Evolutionary conservation across 768 basidiomycete species (phyloP).

Genomic region (Lyophyllum semitale): DNA sequence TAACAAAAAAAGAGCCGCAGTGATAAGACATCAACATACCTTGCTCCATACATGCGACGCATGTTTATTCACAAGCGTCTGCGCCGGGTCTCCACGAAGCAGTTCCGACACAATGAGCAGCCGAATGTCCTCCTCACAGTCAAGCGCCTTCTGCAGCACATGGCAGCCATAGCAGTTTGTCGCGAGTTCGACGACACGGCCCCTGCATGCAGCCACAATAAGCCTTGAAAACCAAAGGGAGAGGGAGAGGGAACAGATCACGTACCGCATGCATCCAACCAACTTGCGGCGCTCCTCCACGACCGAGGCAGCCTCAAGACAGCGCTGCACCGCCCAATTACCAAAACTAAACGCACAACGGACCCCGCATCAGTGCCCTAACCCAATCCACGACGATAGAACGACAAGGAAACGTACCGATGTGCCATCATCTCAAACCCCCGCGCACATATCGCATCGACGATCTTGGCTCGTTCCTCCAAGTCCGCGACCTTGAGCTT

Average conservation of each 20-base stretch:
- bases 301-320: conserved; percentile 77
- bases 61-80: conserved; percentile 88
- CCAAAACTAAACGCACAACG: conserved; percentile 62
- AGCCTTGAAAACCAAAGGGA: neutral
- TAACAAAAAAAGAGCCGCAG: too few species aligned
- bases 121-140: conserved; percentile 87
- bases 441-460: conserved; percentile 81
- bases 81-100: conserved; percentile 79
- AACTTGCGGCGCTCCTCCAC: conserved; percentile 79
- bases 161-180: conserved; percentile 91
- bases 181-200: conserved; percentile 82
- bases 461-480: conserved; percentile 78
- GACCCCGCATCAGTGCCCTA: conserved; percentile 6
- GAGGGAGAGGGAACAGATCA: conserved; percentile 1
- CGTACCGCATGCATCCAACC: conserved; percentile 83
- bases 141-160: conserved; percentile 86
- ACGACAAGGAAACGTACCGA: conserved; percentile 42
- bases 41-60: conserved; percentile 94
- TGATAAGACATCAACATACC: conserved; percentile 47
- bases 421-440: conserved; percentile 95
- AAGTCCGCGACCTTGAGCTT: conserved; percentile 85
- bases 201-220: conserved; percentile 39
- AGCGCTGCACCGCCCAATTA: conserved; percentile 90
- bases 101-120: conserved; percentile 84
- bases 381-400: neutral